Evolutionary conservation across 2,329 filamentous ascomycete genomes (phyloP), one percentile per base, ranked within the genome.

Genomic region (Chaetomium sp.): DNA sequence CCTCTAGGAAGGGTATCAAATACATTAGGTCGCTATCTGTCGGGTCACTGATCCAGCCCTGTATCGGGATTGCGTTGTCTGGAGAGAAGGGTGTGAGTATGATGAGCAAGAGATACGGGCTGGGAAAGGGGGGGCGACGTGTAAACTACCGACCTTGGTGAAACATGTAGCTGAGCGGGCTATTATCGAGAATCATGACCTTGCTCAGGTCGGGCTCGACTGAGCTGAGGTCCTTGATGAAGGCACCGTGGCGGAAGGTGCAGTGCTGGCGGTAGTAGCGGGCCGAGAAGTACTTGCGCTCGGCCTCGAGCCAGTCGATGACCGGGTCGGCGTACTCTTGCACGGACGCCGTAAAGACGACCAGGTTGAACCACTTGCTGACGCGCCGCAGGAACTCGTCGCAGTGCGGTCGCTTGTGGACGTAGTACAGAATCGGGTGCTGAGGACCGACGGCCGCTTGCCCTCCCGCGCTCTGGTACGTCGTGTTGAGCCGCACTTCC

Each of bases 31-130:
- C 94, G 75, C 93, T 95, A 79, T 99, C 95, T 29, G 95, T 98
- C 25, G 95, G 95, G 79, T 99, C 95, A 77, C 90, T 97, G 79
- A 99, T 98, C 95, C 95, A 99, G 74, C 95, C 95, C 81, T 98
- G 94, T 75, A 99, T 98, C 3, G 95, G 95, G 73, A 99, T 97
- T 58, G 95, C 95, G 80, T 99, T 99, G 78, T 99, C 95, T 99
- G 74, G 6, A 13, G 25, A 19, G n/a, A 16, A 56, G 19, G 56
- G 35, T 13, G n/a, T 25, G 4, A 8, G 7, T 27, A n/a, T 57
- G 66, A 72, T 69, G 9, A 45, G 45, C 25, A 25, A n/a, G n/a
- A 51, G 12, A 42, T 27, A 7, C 19, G 38, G 16, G 16, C n/a
- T 42, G 4, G 4, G 13, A 21, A 5, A 16, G n/a, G 19, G 19